phyloP scores from a whole-genome alignment of 371 early-diverging fungal genomes.

The Entomophthora muscae region DNA sequence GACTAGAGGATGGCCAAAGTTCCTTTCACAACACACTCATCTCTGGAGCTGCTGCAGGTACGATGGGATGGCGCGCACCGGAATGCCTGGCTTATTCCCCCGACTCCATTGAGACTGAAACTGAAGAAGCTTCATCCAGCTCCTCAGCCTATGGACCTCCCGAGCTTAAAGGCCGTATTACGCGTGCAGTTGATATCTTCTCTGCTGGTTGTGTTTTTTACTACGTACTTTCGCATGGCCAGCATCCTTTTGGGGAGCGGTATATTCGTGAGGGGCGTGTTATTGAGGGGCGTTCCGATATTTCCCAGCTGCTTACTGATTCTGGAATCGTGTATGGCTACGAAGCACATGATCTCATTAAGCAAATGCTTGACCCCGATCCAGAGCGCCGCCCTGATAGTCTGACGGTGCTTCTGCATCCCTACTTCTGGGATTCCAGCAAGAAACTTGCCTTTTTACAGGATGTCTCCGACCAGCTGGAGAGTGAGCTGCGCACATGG shows the following conservation, averaged over 20 bases:
- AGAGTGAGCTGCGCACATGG: conserved; percentile 52
- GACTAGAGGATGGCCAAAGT: conserved; percentile 81
- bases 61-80: conserved; percentile 95
- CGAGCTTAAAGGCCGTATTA: conserved; percentile 31
- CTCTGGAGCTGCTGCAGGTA: conserved; percentile 52
- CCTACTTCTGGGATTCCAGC: conserved; percentile 83
- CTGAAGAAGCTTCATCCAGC: conserved; percentile 7
- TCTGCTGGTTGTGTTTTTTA: conserved; percentile 89
- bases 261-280: conserved; percentile 77
- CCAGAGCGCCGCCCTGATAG: conserved; percentile 61
- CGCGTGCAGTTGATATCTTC: conserved; percentile 85
- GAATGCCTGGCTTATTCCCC: conserved; percentile 37
- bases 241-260: conserved; percentile 90
- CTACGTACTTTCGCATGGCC: conserved; percentile 72
- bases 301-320: conserved; percentile 37
- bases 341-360: conserved; percentile 78
- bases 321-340: conserved; percentile 44
- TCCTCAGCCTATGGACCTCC: background rate
- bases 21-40: conserved; percentile 76
- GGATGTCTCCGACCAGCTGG: conserved; percentile 88
- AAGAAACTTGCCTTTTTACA: conserved; percentile 74
- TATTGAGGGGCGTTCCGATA: conserved; percentile 42
- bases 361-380: conserved; percentile 66
- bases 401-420: conserved; percentile 58
- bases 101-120: conserved; percentile 6